Conservation (phyloP, 371 early-diverging fungal species). For the Mortierella sp. region DNA sequence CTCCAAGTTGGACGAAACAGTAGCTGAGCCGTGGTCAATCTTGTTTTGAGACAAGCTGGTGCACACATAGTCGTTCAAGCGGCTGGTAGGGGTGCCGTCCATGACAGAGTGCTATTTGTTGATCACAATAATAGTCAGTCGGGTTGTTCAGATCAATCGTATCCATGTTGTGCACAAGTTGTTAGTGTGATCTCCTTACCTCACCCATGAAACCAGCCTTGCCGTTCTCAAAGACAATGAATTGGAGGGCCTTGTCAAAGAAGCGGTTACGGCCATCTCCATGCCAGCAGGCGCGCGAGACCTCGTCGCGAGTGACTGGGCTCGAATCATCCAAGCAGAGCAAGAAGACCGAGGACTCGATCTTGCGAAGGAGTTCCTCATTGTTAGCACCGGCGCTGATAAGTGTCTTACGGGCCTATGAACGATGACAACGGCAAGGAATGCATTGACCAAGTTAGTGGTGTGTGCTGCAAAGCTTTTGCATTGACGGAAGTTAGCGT, state of each 20-base stretch:
- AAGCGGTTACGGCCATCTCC: constrained; percentile 94
- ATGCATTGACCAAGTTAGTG: not conserved
- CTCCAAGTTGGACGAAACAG: constrained; percentile 45
- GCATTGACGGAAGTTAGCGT: too few relatives aligned
- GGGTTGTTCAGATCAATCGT: too few relatives aligned
- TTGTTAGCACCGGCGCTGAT: constrained; percentile 76
- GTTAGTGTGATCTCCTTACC: not conserved
- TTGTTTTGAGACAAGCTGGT: constrained; percentile 38
- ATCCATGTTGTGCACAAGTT: too few relatives aligned
- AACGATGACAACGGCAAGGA: not conserved
- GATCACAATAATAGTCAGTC: too few relatives aligned
- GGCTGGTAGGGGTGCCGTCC: constrained; percentile 93
- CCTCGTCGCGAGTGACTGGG: constrained; percentile 85
- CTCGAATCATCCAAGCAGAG: constrained; percentile 86
- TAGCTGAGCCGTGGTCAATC: constrained; percentile 22
- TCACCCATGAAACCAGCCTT: constrained; percentile 94
- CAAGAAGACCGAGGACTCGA: constrained; percentile 87
- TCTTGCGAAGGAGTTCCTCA: constrained; percentile 72
- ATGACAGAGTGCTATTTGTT: constrained; percentile 81
- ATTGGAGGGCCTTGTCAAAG: constrained; percentile 93
- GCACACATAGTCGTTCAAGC: constrained; percentile 61
- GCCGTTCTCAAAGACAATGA: constrained; percentile 93
- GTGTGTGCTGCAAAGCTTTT: too few relatives aligned
- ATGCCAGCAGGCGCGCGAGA: constrained; percentile 87
- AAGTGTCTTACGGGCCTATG: constrained; percentile 56